Base-by-base conservation (phyloP, 2,329 filamentous ascomycete genomes). In the Ceratocystis cacaofunesta region DNA sequence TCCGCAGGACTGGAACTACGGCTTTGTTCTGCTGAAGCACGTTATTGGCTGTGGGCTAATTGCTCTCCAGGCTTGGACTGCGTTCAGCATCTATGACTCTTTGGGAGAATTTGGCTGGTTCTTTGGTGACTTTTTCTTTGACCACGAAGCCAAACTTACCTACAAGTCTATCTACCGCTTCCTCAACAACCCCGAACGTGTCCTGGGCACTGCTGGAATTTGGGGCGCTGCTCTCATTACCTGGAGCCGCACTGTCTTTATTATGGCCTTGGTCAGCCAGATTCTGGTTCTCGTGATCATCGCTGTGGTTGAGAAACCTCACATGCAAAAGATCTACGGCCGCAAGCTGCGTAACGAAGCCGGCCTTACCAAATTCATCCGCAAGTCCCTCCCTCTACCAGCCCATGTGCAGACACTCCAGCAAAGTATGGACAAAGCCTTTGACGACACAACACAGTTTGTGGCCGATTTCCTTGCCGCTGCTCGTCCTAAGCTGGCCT, bases 31-130 rank as follows among this genome's bases (percentile, higher is more conserved):
- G 25, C 81, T 99, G 67, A 88, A 91, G 72, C 94, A 97, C 72
- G 89, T 96, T 30, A 73, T 97, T 43, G 94, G 94, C 55, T 79
- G 82, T 62, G 84, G 88, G 63, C 79, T 97, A 69, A 85, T 97
- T 67, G 85, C 88, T 10, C 81, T 99, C 62, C 94, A 99, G 72
- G 76, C 95, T 19, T 99, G 94, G 94, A 96, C 92, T 0, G 87
- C 90, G 1, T 80, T 89, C 69, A 96, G 91, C 74, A 92, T 97
- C 70, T 95, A 97, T 74, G 91, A 96, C 62, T 95, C 90, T 1
- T 84, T 99, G 0, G 94, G 94, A 66, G 94, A 99, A 72, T 99
- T 97, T 72, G 94, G 94, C 71, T 99, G 92, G 92, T 97, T 97
- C 79, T 97, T 92, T 72, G 94, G 94, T 19, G 94, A 99, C 74